Evolutionary conservation across 2,329 filamentous ascomycete species (phyloP).

Genomic region (Talaromyces sp.): DNA sequence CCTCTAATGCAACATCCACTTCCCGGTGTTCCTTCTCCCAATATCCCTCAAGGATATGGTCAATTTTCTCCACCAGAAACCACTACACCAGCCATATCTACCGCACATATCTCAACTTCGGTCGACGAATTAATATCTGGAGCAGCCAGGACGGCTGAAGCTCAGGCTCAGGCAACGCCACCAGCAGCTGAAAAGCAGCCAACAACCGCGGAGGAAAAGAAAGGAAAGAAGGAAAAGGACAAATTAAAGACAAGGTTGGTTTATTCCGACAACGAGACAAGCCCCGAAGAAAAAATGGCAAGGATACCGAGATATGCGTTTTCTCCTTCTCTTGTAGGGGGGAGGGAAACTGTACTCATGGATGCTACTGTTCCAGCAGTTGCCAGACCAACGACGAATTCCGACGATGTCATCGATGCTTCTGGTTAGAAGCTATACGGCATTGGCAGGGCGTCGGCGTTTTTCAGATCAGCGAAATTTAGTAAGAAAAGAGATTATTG

Average conservation of each 20-base stretch:
- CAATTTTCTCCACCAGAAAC: conserved; percentile 32
- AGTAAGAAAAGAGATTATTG: conserved; percentile 18
- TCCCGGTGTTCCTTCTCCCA: conserved; percentile 33
- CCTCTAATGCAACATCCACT: conserved; percentile 57
- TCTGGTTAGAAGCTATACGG: conserved; percentile 24
- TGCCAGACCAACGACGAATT: conserved; percentile 32
- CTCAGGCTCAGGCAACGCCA: conserved; percentile 31
- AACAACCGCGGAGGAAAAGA: conserved; percentile 57
- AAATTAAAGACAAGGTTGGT: conserved; percentile 69
- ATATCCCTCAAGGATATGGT: conserved; percentile 24
- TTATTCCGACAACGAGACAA: conserved; percentile 75
- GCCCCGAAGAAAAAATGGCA: conserved; percentile 88
- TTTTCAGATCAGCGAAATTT: background rate
- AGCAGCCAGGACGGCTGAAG: conserved; percentile 45
- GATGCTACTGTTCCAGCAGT: conserved; percentile 35
- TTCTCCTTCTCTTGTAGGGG: conserved; percentile 43
- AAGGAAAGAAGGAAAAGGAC: conserved; percentile 63
- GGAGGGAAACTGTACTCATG: conserved; percentile 35
- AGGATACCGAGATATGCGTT: conserved; percentile 71
- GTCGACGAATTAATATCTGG: conserved; percentile 53
- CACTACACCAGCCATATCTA: conserved; percentile 30
- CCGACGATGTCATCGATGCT: conserved; percentile 35
- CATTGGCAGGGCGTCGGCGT: background rate
- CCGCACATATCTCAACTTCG: conserved; percentile 39
- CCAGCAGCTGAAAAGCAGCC: conserved; percentile 37